These are phyloP conservation scores for Mycena epipterygia DNA, from an alignment of 768 basidiomycete genomes.

Conservation along the genomic window DNA sequence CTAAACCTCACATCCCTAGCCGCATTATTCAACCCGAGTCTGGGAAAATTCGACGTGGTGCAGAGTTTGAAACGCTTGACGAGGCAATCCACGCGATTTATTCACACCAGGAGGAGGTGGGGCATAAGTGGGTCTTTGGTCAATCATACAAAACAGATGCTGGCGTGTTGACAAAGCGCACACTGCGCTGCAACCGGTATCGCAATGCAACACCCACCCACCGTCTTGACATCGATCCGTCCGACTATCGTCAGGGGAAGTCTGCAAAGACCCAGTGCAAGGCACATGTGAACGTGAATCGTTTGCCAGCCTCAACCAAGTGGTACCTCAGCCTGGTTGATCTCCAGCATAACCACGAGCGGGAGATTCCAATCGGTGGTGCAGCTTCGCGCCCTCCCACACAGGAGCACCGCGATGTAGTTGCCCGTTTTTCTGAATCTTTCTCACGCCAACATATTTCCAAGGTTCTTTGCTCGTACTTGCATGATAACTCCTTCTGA, in stretches of 20 bases:
- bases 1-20: not conserved
- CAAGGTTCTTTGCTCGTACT: not conserved
- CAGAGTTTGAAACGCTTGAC: not conserved
- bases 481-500: not conserved
- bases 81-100: not conserved
- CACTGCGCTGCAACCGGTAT: not conserved
- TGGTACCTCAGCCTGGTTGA: not conserved
- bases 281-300: not conserved
- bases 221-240: not conserved
- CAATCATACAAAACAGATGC: not conserved
- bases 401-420: not conserved
- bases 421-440: not conserved
- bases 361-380: not conserved
- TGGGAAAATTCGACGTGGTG: not conserved
- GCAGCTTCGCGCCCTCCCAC: not conserved
- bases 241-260: not conserved
- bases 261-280: not conserved
- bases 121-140: constrained; percentile 10
- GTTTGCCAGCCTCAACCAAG: not conserved
- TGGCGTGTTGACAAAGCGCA: not conserved
- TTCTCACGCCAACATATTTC: not conserved
- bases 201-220: not conserved
- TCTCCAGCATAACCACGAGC: not conserved
- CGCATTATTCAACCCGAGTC: not conserved
- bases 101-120: not conserved